Base-by-base conservation (phyloP, 2,329 filamentous ascomycete species). In the Claviceps africana region DNA sequence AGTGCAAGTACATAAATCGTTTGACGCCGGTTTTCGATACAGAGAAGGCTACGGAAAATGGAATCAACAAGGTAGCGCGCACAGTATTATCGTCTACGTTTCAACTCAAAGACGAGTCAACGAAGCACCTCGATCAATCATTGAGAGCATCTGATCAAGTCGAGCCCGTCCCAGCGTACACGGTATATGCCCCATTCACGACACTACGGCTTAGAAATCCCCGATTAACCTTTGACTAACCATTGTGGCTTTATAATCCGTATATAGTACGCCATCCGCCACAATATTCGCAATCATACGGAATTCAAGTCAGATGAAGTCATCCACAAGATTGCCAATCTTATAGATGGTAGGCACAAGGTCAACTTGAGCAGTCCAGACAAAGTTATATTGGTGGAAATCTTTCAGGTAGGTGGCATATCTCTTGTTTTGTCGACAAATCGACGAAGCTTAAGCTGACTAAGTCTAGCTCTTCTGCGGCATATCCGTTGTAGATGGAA, bases 291-390 rank as follows among this genome's bases (percentile, higher is more conserved):
- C 52, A 87, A 86, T 61, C 83, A 90, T 67, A 82, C 74, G 58
- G 74, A 74, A 3, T 73, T 91, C 55, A 83, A 78, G 58, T 78
- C 86, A 54, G 78, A 83, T 56, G 72, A 72, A 19, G 74, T 91
- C 48, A 91, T 93, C 65, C 79, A 83, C 60, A 78, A 77, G 56
- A 76, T 91, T 56, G 87, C 86, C 4, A 70, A 72, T 40, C 69
- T 82, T 31, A 78, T 89, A 55, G 80, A 81, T 48, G 70, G 75
- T 10, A 74, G 75, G 40, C 87, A 93, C 67, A 85, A 82, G 61
- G 88, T 93, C 54, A 81, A 90, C 60, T 76, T 94, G n/a, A 78
- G 75, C 47, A 77, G 75, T n/a, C 86, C 86, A 35, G 86, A 91
- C 68, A 80, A 87, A 62, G 79, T 90, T 33, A 83, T 93, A 58